Conservation (phyloP, 306 rosid genomes). For the Psophocarpus tetragonolobus region DNA sequence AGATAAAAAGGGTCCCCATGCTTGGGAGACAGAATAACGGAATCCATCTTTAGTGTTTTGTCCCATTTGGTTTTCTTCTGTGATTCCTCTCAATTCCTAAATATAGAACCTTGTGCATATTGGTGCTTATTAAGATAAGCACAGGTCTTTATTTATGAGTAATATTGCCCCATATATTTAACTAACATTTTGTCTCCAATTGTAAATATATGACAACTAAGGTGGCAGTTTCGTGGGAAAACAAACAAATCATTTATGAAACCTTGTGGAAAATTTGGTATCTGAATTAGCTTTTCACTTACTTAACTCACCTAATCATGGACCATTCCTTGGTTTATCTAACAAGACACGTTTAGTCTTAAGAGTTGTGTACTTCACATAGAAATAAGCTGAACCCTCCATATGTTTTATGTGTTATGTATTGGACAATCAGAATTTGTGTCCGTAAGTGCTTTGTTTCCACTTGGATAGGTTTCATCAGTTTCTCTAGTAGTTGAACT, state of each 20-base stretch:
- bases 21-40: conserved; percentile 39
- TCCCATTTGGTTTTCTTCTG: conserved; percentile 28
- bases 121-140: conserved; percentile 33
- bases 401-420: neutral
- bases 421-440: neutral
- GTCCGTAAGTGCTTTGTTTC: neutral
- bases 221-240: conserved; percentile 27
- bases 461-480: neutral
- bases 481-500: conserved; percentile 15
- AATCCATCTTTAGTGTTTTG: conserved; percentile 40
- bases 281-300: neutral
- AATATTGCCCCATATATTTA: conserved; percentile 13
- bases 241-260: conserved; percentile 36
- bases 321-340: conserved; percentile 25
- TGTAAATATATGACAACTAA: conserved; percentile 19
- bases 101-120: conserved; percentile 30
- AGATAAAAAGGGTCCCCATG: conserved; percentile 39
- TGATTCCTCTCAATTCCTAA: conserved; percentile 17
- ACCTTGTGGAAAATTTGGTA: neutral
- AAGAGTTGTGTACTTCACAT: neutral
- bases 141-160: conserved; percentile 27
- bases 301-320: conserved; percentile 34
- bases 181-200: conserved; percentile 35
- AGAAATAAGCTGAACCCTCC: neutral
- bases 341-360: neutral